These are phyloP conservation scores for Cercospora sojina DNA, from an alignment of 2,329 filamentous ascomycete genomes.

Conservation along the genomic window DNA sequence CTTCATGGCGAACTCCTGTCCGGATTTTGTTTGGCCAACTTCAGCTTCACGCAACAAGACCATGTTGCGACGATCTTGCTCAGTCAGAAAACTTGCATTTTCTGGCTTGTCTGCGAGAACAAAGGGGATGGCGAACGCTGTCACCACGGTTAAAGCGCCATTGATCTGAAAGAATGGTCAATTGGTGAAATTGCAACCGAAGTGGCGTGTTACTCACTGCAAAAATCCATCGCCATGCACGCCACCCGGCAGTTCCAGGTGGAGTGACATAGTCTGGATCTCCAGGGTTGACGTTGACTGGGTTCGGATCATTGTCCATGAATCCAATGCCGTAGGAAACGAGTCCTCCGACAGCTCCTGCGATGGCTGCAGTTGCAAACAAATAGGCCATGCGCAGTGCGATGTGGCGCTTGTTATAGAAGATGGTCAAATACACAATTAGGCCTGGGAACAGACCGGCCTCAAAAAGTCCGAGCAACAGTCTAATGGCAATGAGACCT, in stretches of 20 bases:
- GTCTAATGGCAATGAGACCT: conserved; percentile 13
- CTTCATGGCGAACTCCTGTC: conserved; percentile 49
- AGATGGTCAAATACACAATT: conserved; percentile 64
- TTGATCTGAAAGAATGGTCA: conserved; percentile 40
- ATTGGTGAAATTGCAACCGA: neutral
- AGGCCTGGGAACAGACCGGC: conserved; percentile 21
- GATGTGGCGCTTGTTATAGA: conserved; percentile 71
- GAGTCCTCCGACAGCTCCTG: conserved; percentile 69
- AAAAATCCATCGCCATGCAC: conserved; percentile 71
- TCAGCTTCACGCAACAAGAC: conserved; percentile 50
- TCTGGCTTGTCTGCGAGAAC: conserved; percentile 65
- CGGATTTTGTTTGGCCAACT: conserved; percentile 46
- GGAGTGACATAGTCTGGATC: neutral
- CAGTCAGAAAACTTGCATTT: conserved; percentile 59
- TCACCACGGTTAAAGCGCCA: conserved; percentile 55
- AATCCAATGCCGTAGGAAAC: conserved; percentile 70
- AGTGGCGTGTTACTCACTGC: conserved; percentile 38
- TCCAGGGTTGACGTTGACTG: neutral
- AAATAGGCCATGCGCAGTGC: conserved; percentile 70
- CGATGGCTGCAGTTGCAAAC: conserved; percentile 67
- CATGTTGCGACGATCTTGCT: conserved; percentile 60
- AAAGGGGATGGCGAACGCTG: conserved; percentile 55
- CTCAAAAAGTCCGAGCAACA: conserved; percentile 22
- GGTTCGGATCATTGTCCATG: conserved; percentile 51
- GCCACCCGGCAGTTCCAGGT: neutral